Percentiles rank a stretch among this genome's conserved stretches.
These are phyloP conservation scores for Fragaria vesca DNA, from an alignment of 306 rosid species.

Conservation along the genomic window DNA sequence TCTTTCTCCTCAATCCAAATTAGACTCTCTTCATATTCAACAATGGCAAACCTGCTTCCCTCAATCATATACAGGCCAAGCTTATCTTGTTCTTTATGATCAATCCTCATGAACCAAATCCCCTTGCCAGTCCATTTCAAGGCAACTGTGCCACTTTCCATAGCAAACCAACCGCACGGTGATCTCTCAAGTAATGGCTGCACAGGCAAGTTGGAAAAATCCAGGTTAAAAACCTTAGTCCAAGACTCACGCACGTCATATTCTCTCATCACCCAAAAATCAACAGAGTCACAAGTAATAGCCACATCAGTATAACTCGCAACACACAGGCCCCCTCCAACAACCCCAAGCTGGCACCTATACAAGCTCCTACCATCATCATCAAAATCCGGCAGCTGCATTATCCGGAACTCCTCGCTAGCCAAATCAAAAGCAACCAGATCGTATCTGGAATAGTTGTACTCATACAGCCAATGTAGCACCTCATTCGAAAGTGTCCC, in stretches of 20 bases:
- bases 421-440: too few species aligned
- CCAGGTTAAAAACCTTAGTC: background rate
- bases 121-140: too few species aligned
- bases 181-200: too few species aligned
- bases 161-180: background rate
- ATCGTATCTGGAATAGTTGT: too few species aligned
- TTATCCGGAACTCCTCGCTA: too few species aligned
- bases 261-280: constrained; percentile 1
- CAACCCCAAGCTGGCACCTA: background rate
- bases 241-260: background rate
- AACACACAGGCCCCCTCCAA: background rate
- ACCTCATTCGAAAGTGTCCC: too few species aligned
- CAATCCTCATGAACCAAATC: background rate
- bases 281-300: too few species aligned
- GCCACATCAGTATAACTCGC: background rate
- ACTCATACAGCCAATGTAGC: too few species aligned
- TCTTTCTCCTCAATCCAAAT: background rate
- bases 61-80: background rate
- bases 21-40: background rate
- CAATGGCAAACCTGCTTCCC: too few species aligned
- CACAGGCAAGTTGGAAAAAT: background rate
- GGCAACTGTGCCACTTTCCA: background rate
- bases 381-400: too few species aligned
- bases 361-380: too few species aligned
- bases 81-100: background rate